Conservation (phyloP, 1,284 basidiomycete species). For the Marasmius sp. region DNA sequence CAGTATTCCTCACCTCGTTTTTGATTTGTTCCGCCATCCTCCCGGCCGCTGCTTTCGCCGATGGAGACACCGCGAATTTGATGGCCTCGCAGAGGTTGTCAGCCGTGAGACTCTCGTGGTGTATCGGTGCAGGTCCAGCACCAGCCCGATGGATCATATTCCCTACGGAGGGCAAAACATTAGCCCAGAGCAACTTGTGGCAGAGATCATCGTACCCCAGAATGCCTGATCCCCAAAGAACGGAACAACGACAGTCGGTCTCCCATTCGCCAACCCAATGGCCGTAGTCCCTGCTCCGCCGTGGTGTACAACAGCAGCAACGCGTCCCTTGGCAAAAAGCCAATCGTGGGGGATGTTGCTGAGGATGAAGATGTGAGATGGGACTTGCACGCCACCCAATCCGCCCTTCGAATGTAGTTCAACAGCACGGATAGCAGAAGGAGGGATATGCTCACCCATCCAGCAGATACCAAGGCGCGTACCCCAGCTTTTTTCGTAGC, state of each 20-base stretch:
- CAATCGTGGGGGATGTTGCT: slow-evolving; percentile 71
- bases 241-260: slow-evolving; percentile 66
- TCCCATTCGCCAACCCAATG: slow-evolving; percentile 60
- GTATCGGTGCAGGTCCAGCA: slow-evolving; percentile 62
- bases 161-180: slow-evolving; percentile 22
- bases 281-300: slow-evolving; percentile 71
- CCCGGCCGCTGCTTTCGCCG: slow-evolving; percentile 46
- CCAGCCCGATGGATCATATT: slow-evolving; percentile 61
- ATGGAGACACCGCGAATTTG: slow-evolving; percentile 42
- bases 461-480: slow-evolving; percentile 61
- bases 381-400: slow-evolving; percentile 39
- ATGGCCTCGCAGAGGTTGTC: slow-evolving; percentile 58
- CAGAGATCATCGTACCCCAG: slow-evolving; percentile 31
- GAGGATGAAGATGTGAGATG: slow-evolving; percentile 57
- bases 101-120: slow-evolving; percentile 48
- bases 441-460: slow-evolving; percentile 41
- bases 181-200: not conserved
- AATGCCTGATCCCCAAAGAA: slow-evolving; percentile 71
- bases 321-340: slow-evolving; percentile 58
- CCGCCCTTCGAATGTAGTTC: not conserved
- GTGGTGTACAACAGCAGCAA: slow-evolving; percentile 72
- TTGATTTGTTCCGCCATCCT: slow-evolving; percentile 53
- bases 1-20: slow-evolving; percentile 40
- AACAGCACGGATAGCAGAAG: not conserved
- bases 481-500: slow-evolving; percentile 54